Evolutionary conservation across 495 filamentous ascomycete species (phyloP).

Genomic region (Penicillium verhagenii): DNA sequence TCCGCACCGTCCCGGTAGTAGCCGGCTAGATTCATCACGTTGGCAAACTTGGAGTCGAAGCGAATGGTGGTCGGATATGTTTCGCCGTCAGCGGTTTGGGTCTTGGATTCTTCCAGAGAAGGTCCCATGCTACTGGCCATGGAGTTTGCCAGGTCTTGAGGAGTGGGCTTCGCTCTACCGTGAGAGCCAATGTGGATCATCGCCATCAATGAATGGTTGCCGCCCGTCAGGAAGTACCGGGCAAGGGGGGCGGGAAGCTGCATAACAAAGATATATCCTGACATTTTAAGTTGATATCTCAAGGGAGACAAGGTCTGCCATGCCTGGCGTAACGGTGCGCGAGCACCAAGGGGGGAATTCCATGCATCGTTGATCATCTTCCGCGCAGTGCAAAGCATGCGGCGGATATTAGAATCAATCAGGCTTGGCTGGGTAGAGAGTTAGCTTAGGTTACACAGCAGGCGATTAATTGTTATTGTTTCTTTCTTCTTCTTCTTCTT

Average conservation of each 20-base stretch:
- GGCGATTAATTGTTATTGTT: no score
- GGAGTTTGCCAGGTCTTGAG: slow-evolving; percentile 35
- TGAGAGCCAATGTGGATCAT: slow-evolving; percentile 31
- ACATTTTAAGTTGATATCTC: slow-evolving; percentile 37
- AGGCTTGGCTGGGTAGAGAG: slow-evolving; percentile 23
- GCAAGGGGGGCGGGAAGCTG: slow-evolving; percentile 42
- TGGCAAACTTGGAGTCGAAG: slow-evolving; percentile 27
- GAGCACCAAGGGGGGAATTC: slow-evolving; percentile 38
- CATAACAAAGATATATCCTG: slow-evolving; percentile 53
- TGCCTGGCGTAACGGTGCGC: slow-evolving; percentile 40
- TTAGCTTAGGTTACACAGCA: slow-evolving; percentile 1
- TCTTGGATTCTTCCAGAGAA: slow-evolving; percentile 32
- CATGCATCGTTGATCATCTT: slow-evolving; percentile 50
- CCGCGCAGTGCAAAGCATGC: slow-evolving; percentile 34
- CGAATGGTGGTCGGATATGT: slow-evolving; percentile 31
- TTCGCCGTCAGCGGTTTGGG: slow-evolving; percentile 31
- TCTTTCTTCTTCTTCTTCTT: no score
- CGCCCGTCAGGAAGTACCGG: slow-evolving; percentile 35
- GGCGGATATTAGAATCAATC: slow-evolving; percentile 31
- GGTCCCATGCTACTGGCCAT: slow-evolving; percentile 47
- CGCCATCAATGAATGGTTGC: slow-evolving; percentile 44
- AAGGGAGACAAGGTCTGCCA: slow-evolving; percentile 38
- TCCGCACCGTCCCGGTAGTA: slow-evolving; percentile 51
- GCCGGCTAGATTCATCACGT: slow-evolving; percentile 41
- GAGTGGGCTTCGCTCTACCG: slow-evolving; percentile 25